These are phyloP conservation scores for Nakazawaea wyomingensis DNA, from an alignment of 805 yeast species.

Conservation along the genomic window DNA sequence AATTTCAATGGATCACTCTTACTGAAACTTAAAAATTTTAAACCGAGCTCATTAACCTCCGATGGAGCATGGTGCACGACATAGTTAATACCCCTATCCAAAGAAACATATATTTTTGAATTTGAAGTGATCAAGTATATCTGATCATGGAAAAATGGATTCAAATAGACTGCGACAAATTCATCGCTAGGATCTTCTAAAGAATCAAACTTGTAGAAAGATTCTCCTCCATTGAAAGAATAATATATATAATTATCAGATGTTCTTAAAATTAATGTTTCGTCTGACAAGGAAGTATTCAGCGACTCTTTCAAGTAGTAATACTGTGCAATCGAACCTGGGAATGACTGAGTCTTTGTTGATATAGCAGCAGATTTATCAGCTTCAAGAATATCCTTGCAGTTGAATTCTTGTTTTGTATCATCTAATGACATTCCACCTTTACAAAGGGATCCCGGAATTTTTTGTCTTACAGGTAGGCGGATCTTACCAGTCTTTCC, in stretches of 20 bases:
- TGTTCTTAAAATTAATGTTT: constrained; percentile 61
- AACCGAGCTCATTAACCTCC: constrained; percentile 32
- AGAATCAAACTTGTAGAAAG: constrained; percentile 29
- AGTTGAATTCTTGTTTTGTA: constrained; percentile 28
- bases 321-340: constrained; percentile 50
- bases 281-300: constrained; percentile 39
- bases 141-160: constrained; percentile 53
- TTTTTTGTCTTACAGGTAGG: constrained; percentile 21
- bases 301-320: constrained; percentile 54
- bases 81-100: constrained; percentile 64
- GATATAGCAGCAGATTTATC: constrained; percentile 24
- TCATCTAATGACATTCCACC: constrained; percentile 18
- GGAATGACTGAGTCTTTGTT: constrained; percentile 38
- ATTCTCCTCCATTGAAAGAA: constrained; percentile 66
- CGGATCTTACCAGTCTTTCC: constrained; percentile 15
- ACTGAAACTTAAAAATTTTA: constrained; percentile 54
- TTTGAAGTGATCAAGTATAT: constrained; percentile 48
- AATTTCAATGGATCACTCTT: constrained; percentile 49
- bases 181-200: constrained; percentile 33
- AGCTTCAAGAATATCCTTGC: constrained; percentile 26
- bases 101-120: constrained; percentile 50
- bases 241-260: constrained; percentile 46
- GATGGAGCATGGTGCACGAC: constrained; percentile 44
- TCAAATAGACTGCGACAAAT: constrained; percentile 52
- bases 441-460: constrained; percentile 24